phyloP scores from a whole-genome alignment of 2,329 filamentous ascomycete species.

The Colletotrichum tropicale region DNA sequence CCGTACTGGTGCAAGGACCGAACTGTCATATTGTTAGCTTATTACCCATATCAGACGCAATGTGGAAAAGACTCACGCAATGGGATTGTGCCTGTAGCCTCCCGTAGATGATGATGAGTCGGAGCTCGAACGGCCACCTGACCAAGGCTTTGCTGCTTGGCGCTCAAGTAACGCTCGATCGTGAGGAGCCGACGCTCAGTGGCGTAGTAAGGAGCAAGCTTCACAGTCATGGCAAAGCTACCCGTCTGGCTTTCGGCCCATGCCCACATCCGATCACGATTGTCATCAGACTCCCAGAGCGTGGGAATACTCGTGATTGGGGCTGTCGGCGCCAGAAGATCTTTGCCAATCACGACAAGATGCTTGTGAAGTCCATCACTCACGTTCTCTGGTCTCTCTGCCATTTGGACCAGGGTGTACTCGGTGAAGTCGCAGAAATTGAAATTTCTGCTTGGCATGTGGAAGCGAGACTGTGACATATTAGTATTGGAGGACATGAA shows the following conservation, averaged over 20 bases:
- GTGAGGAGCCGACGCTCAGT: neutral
- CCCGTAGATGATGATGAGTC: neutral
- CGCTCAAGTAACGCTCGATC: neutral
- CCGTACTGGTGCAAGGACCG: conserved; percentile 14
- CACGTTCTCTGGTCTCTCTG: neutral
- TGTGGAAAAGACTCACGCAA: neutral
- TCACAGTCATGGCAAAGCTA: neutral
- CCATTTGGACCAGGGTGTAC: neutral
- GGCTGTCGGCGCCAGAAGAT: neutral
- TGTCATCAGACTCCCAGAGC: neutral
- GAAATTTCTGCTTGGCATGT: neutral
- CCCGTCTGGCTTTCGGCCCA: neutral
- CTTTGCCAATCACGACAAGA: neutral
- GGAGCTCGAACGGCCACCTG: neutral
- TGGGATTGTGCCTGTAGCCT: neutral
- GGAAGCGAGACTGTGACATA: neutral
- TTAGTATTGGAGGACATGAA: neutral
- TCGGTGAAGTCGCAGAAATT: neutral
- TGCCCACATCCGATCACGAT: neutral
- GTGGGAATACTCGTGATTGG: neutral
- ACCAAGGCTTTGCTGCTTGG: neutral
- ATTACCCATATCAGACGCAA: neutral
- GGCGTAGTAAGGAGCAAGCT: neutral
- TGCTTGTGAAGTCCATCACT: neutral
- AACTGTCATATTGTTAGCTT: neutral